These are phyloP conservation scores for Eucalyptus curtisii DNA, from an alignment of 345 rosid species.

Conservation along the genomic window DNA sequence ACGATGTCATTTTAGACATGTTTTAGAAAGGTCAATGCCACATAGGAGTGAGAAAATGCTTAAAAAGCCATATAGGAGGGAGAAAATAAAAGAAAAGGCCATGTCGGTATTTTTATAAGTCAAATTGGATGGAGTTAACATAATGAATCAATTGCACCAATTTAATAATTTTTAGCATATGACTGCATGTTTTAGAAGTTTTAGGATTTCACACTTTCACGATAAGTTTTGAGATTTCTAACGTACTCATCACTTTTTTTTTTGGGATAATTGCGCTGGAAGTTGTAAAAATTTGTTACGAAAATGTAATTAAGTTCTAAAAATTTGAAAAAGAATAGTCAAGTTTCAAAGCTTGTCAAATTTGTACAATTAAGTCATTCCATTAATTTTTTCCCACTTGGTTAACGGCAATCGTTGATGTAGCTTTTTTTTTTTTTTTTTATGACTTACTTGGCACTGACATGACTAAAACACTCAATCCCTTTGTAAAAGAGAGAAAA, in stretches of 20 bases:
- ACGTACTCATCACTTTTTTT: no score
- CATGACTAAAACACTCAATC: neutral
- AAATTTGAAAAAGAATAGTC: no score
- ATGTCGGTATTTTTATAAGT: neutral
- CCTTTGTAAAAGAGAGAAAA: neutral
- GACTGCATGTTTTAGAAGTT: neutral
- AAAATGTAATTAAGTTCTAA: neutral
- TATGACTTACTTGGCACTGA: no score
- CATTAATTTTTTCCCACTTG: neutral
- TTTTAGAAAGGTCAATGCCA: no score
- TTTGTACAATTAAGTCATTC: neutral
- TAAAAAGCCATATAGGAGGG: no score
- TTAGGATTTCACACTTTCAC: neutral
- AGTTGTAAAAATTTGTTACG: fast-evolving
- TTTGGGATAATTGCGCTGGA: neutral
- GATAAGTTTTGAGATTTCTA: neutral
- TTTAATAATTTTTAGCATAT: no score
- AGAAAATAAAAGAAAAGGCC: neutral
- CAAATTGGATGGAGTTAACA: neutral
- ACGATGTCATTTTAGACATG: no score
- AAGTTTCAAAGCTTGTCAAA: no score
- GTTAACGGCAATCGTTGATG: fast-evolving
- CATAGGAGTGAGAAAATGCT: no score
- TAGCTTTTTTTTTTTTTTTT: neutral
- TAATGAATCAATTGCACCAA: neutral